Evolutionary conservation across 805 yeast genomes (phyloP).

Genomic region (Jamesozyma lodderae): DNA sequence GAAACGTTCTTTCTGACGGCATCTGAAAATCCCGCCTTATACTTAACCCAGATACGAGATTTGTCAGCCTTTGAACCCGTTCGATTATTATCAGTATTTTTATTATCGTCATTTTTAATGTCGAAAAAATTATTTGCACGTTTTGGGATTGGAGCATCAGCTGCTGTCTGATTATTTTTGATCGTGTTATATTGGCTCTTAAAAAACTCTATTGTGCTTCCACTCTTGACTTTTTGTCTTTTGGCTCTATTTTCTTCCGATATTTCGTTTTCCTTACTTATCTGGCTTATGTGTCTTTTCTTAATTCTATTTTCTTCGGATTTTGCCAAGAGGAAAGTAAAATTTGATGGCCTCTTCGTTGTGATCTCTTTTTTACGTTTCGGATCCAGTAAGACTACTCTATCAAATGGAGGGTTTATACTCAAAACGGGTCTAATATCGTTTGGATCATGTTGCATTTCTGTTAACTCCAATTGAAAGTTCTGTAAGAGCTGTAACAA

Average conservation of each 20-base stretch:
- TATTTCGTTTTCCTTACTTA: constrained; percentile 11
- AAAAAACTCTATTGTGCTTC: constrained; percentile 31
- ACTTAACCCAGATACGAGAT: constrained; percentile 69
- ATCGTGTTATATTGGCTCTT: constrained; percentile 34
- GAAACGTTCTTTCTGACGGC: constrained; percentile 80
- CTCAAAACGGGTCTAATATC: constrained; percentile 13
- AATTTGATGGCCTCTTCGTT: constrained; percentile 19
- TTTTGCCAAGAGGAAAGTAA: constrained; percentile 22
- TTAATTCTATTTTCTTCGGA: constrained; percentile 26
- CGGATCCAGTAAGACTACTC: constrained; percentile 20
- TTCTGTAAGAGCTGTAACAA: constrained; percentile 33
- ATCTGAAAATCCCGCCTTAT: constrained; percentile 83
- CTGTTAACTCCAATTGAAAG: constrained; percentile 35
- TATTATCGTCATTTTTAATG: background rate
- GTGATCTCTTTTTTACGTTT: constrained; percentile 17
- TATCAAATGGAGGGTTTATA: constrained; percentile 25
- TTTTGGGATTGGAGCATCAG: background rate
- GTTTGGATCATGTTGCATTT: constrained; percentile 23
- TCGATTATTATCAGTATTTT: background rate
- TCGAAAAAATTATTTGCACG: background rate
- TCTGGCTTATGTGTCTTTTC: constrained; percentile 26
- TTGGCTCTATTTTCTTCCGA: constrained; percentile 16
- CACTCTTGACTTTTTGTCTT: constrained; percentile 11
- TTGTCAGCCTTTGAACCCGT: constrained; percentile 19
- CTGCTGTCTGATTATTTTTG: constrained; percentile 1